Base-by-base conservation (phyloP, 805 yeast species). In the Ogataea ramenticola region DNA sequence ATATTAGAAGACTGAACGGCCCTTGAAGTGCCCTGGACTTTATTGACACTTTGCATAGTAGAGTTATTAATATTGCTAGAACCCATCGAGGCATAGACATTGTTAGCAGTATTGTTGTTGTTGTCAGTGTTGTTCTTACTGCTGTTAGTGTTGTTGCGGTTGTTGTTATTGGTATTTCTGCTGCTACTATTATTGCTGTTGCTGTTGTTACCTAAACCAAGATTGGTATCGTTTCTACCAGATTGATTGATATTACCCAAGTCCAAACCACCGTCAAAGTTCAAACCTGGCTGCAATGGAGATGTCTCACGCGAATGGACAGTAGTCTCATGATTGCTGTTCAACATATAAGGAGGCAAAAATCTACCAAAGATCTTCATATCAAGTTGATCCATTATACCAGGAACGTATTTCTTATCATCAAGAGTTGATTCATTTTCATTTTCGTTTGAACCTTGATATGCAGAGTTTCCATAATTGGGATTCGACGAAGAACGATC, bases 381-480 rank as follows among this genome's bases (percentile, higher is more conserved):
- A 58, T 88, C 96, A 39, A 88, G 63, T 51, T 82, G 85, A 59
- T 88, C 96, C 71, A 88, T 83, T 36, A 86, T 82, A 4, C 95
- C 93, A 1, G 93, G 87, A 48, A 85, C 72, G 53, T 86, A 85
- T 43, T 66, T 62, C 40, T 53, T 47, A 27, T 41, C 46, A 24
- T 32, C 30, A 11, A 43, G 33, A 10, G 42, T 43, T 21, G 39
- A 21, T n/a, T 8, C 38, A 34, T 17, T 19, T 9, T 8, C 27
- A 36, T n/a, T 20, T 20, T 22, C 37, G 14, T 20, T 12, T 17
- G 11, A 3, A 22, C 9, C n/a, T 24, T 37, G 32, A 24, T 37
- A 37, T 6, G 10, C 15, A 6, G 27, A 24, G 11, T 26, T 15
- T 11, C 14, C 22, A 15, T n/a, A 16, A 37, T 17, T 24, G 17